phyloP scores from a whole-genome alignment of 192 early-diverging fungal genomes.

The Dissophora ornata region DNA sequence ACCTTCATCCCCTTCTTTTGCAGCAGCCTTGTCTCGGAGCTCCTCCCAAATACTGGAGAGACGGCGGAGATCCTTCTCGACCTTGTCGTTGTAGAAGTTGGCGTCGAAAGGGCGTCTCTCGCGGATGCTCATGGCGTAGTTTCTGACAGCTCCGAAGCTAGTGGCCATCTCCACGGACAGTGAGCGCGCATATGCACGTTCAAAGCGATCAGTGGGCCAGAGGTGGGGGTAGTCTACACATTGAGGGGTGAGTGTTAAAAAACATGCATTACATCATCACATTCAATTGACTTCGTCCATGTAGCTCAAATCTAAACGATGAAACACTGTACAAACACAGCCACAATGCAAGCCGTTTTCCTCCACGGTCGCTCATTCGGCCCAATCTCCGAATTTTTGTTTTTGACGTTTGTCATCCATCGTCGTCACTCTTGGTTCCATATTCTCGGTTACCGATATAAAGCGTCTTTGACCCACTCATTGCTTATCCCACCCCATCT shows the following conservation, averaged over 20 bases:
- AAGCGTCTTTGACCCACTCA: too few species aligned
- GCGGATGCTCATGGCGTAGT: conserved; percentile 50
- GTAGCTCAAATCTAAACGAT: too few species aligned
- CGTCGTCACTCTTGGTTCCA: too few species aligned
- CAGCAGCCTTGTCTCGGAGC: conserved; percentile 36
- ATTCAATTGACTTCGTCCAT: too few species aligned
- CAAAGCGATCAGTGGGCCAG: conserved; percentile 40
- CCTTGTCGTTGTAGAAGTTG: conserved; percentile 12
- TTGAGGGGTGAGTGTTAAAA: too few species aligned
- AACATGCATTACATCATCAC: neutral
- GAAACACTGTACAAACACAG: too few species aligned
- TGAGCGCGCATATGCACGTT: conserved; percentile 52
- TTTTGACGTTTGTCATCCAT: too few species aligned
- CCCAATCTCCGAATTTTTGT: too few species aligned
- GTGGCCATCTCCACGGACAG: conserved; percentile 53
- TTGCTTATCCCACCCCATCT: too few species aligned
- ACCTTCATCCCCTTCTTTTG: conserved; percentile 36
- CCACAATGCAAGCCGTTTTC: too few species aligned
- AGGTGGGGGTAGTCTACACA: conserved; percentile 44
- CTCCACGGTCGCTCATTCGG: too few species aligned
- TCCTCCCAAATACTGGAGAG: conserved; percentile 46
- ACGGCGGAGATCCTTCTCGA: conserved; percentile 22
- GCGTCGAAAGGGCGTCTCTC: conserved; percentile 18
- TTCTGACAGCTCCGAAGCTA: conserved; percentile 28
- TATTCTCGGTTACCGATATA: too few species aligned